Base-by-base conservation (phyloP, 1,284 basidiomycete genomes). In the Takashimella tepidaria region DNA sequence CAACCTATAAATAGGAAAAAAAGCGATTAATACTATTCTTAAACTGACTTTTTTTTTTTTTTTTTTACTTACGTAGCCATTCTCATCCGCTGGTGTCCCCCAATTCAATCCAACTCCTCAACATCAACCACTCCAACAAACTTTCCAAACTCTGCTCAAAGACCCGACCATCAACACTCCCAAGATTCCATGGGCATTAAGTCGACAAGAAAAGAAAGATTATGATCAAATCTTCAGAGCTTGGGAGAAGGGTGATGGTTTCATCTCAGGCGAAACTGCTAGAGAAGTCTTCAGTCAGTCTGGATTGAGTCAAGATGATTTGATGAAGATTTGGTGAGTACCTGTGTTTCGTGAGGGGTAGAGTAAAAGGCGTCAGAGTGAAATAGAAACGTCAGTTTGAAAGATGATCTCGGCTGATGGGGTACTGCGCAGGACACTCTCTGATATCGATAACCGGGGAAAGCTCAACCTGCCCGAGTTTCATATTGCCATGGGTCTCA, bases 401-500 rank as follows among this genome's bases (percentile, higher is more conserved):
- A n/a, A n/a, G n/a, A n/a, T 24, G 24, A 23, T 19, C 10, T 5
- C 12, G 26, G 40, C 49, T 50, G 22, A 51, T 13, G 10, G 22
- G 43, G 22, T 41, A 31, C 13, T n/a, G n/a, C n/a, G n/a, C 63
- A 93, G 91, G 91, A 86, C 84, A 25, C 81, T 96, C 8, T 88
- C 91, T 23, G 92, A 97, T 75, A 82, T 82, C 41, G 87, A 92
- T 64, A 91, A 96, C 76, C 84, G 90, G 37, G 92, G 92, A 26
- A 93, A 92, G 76, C 82, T 97, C 54, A 98, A 97, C 69, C 79
- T 95, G 44, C 88, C 91, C 22, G 95, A 98, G 73, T 99, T 99
- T 75, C 92, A 98, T 72, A 89, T 98, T 52, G 96, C 95, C 1
- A 99, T 99, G 95, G 93, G 90, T 56, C 80, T 98, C 53, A 97